These are phyloP conservation scores for Colletotrichum neosansevieriae DNA, from an alignment of 2,329 filamentous ascomycete genomes.

Conservation along the genomic window DNA sequence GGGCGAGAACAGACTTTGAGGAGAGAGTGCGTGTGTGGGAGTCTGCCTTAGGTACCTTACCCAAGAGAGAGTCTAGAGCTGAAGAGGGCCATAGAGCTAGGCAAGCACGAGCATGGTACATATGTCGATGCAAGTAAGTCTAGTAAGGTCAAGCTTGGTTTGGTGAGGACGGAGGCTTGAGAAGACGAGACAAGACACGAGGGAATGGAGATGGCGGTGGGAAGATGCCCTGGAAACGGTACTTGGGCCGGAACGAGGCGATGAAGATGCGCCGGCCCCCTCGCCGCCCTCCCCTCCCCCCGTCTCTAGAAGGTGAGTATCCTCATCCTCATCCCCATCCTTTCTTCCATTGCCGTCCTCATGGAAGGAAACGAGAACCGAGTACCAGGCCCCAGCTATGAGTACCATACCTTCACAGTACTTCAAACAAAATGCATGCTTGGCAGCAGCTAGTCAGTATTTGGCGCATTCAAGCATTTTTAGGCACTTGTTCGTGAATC, in stretches of 20 bases:
- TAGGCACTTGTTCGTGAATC: neutral
- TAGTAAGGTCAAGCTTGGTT: neutral
- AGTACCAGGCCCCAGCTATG: neutral
- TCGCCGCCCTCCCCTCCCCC: too few relatives aligned
- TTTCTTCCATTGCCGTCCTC: too few relatives aligned
- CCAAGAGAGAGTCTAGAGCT: constrained; percentile 1
- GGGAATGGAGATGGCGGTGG: neutral
- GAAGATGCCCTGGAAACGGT: neutral
- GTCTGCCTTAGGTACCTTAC: too few relatives aligned
- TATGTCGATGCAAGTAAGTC: constrained; percentile 8
- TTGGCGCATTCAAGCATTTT: constrained; percentile 30
- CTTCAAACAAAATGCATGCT: neutral
- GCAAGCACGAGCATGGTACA: constrained; percentile 2
- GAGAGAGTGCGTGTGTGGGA: too few relatives aligned
- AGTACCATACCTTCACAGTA: neutral
- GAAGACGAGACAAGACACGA: neutral
- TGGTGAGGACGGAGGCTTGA: constrained; percentile 12
- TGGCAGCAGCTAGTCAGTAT: constrained; percentile 11
- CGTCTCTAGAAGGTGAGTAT: too few relatives aligned
- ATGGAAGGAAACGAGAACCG: constrained; percentile 12
- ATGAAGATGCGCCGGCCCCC: neutral
- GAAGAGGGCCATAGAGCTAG: constrained; percentile 15
- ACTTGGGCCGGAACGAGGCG: neutral
- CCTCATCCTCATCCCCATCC: too few relatives aligned
- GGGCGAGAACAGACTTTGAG: constrained; percentile 36